phyloP scores from a whole-genome alignment of 2,329 filamentous ascomycete genomes.

The Triangularia verruculosa region DNA sequence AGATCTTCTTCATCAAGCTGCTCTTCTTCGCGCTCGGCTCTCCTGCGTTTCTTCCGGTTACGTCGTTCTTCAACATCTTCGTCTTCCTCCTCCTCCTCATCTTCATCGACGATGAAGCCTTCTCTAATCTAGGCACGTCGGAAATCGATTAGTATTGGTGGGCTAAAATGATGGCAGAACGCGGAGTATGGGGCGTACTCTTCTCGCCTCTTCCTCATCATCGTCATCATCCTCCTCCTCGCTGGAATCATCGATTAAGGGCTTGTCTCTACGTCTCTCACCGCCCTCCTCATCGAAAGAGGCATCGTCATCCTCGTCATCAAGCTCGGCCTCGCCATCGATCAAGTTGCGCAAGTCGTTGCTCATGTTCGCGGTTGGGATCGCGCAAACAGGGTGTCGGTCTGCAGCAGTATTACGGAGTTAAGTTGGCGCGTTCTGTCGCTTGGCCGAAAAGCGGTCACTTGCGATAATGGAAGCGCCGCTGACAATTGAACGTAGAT shows the following conservation, averaged over 20 bases:
- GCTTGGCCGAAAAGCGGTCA: neutral
- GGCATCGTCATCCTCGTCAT: conserved; percentile 81
- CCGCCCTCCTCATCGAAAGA: conserved; percentile 76
- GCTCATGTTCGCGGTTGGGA: conserved; percentile 50
- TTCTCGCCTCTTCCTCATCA: conserved; percentile 78
- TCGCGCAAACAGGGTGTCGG: neutral
- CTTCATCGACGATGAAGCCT: conserved; percentile 94
- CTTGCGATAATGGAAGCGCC: neutral
- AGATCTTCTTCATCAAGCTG: conserved; percentile 94
- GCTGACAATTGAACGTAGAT: neutral
- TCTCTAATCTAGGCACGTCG: conserved; percentile 66
- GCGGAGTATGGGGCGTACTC: conserved; percentile 48
- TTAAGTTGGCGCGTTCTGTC: neutral
- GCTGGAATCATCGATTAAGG: conserved; percentile 71
- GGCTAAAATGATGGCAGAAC: conserved; percentile 17
- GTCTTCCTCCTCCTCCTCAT: conserved; percentile 65
- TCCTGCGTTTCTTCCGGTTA: conserved; percentile 73
- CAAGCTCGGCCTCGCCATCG: conserved; percentile 80
- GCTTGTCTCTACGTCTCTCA: conserved; percentile 45
- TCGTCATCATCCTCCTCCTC: conserved; percentile 93
- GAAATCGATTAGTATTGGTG: conserved; percentile 17
- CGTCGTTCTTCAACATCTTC: conserved; percentile 52
- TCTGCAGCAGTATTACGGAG: neutral
- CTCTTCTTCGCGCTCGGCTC: conserved; percentile 79
- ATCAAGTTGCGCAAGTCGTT: conserved; percentile 71